Evolutionary conservation across 1,139 yeast genomes (phyloP).

Genomic region (Yamadazyma trypodendri): DNA sequence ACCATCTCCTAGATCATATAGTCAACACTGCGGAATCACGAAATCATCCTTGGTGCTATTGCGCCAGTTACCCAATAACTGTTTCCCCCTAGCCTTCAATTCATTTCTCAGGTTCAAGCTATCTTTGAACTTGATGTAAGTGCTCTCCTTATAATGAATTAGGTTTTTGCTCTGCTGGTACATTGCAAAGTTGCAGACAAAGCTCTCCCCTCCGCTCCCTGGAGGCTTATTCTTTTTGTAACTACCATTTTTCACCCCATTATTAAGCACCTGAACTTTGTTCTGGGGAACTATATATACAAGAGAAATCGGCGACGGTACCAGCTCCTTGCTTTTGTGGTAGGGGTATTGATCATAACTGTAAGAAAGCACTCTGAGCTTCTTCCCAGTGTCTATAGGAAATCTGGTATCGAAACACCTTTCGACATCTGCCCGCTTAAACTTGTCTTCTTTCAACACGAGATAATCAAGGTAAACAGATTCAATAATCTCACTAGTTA

Average conservation of each 20-base stretch:
- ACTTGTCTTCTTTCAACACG: slow-evolving; percentile 47
- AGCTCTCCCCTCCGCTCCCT: slow-evolving; percentile 44
- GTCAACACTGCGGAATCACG: too few relatives aligned
- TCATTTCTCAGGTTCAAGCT: slow-evolving; percentile 21
- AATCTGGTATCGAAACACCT: slow-evolving; percentile 53
- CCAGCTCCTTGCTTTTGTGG: slow-evolving; percentile 20
- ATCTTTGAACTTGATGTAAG: slow-evolving; percentile 30
- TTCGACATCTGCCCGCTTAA: slow-evolving; percentile 32
- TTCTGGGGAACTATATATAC: slow-evolving; percentile 28
- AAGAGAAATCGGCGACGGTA: slow-evolving; percentile 39
- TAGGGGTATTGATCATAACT: slow-evolving; percentile 24
- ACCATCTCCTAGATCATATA: too few relatives aligned
- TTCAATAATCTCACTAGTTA: slow-evolving; percentile 42
- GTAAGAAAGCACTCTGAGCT: slow-evolving; percentile 22
- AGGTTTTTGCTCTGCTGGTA: slow-evolving; percentile 15
- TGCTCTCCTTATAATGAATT: slow-evolving; percentile 6
- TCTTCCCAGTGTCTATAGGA: slow-evolving; percentile 15
- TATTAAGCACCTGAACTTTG: slow-evolving; percentile 43
- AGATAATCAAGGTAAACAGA: slow-evolving; percentile 51
- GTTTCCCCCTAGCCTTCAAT: slow-evolving; percentile 23
- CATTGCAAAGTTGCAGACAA: slow-evolving; percentile 33
- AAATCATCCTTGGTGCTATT: slow-evolving; percentile 35
- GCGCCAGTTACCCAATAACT: slow-evolving; percentile 31
- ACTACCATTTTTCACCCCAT: slow-evolving; percentile 56
- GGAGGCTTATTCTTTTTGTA: slow-evolving; percentile 45